These are phyloP conservation scores for Coccomyxa subellipsoidea DNA, from an alignment of 163 green algal species.

Conservation along the genomic window DNA sequence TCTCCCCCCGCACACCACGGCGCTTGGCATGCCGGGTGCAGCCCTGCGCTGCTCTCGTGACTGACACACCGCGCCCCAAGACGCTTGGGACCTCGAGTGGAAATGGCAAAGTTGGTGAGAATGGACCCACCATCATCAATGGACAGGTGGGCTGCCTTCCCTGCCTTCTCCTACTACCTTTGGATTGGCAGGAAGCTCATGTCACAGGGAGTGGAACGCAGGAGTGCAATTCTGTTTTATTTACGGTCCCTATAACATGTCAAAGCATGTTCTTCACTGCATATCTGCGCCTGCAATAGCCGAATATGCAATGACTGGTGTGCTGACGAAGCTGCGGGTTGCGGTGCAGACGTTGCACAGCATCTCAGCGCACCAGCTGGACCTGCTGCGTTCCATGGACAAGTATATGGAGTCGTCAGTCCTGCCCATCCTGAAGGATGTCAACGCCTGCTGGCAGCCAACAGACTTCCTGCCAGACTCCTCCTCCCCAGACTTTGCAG, in stretches of 20 bases:
- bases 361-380: constrained; percentile 66
- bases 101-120: background rate
- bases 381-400: constrained; percentile 67
- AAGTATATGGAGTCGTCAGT: constrained; percentile 67
- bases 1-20: background rate
- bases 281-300: background rate
- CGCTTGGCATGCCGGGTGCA: background rate
- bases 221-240: background rate
- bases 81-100: background rate
- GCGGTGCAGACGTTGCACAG: constrained; percentile 69
- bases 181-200: no score
- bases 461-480: constrained; percentile 89
- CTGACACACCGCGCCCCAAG: background rate
- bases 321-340: no score
- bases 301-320: background rate
- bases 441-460: constrained; percentile 93
- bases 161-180: no score
- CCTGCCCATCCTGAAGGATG: constrained; percentile 56
- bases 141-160: constrained; percentile 11
- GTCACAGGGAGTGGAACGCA: background rate
- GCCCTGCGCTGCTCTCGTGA: constrained; percentile 1
- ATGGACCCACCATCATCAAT: constrained; percentile 23
- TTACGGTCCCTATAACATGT: background rate
- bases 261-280: background rate
- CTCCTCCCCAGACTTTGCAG: constrained; percentile 84